Evolutionary conservation across 495 filamentous ascomycete species (phyloP).

Genomic region (Hypomontagnella submonticulosa): DNA sequence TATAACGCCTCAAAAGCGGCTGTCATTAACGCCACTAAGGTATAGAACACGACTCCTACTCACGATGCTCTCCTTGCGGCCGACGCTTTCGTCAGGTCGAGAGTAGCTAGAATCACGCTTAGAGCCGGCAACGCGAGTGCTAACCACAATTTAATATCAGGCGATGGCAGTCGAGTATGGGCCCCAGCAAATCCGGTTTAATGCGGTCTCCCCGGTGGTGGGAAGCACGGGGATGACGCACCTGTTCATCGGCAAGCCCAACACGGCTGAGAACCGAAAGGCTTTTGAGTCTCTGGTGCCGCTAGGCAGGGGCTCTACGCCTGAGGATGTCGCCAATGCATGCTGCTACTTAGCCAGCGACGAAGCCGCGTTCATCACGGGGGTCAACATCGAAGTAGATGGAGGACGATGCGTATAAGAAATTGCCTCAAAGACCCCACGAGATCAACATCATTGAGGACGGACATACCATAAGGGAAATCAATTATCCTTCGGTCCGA

Average conservation of each 20-base stretch:
- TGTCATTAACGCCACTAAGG: slow-evolving; percentile 66
- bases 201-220: slow-evolving; percentile 70
- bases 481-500: slow-evolving; percentile 25
- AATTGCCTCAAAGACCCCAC: slow-evolving; percentile 1
- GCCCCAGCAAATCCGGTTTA: slow-evolving; percentile 71
- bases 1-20: slow-evolving; percentile 77
- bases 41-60: slow-evolving; percentile 10
- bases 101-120: neutral
- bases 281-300: slow-evolving; percentile 75
- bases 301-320: slow-evolving; percentile 70
- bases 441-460: neutral
- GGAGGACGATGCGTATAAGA: slow-evolving; percentile 59
- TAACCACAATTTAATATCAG: slow-evolving; percentile 44
- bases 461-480: neutral
- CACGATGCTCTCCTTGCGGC: neutral
- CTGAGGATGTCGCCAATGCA: slow-evolving; percentile 73
- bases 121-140: neutral
- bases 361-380: slow-evolving; percentile 77
- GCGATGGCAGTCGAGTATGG: slow-evolving; percentile 76
- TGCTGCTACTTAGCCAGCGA: slow-evolving; percentile 73
- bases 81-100: neutral
- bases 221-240: slow-evolving; percentile 73
- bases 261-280: slow-evolving; percentile 74
- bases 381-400: slow-evolving; percentile 70
- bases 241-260: slow-evolving; percentile 71